phyloP scores from a whole-genome alignment of 1,284 basidiomycete species.

The Trichosporon sp. region DNA sequence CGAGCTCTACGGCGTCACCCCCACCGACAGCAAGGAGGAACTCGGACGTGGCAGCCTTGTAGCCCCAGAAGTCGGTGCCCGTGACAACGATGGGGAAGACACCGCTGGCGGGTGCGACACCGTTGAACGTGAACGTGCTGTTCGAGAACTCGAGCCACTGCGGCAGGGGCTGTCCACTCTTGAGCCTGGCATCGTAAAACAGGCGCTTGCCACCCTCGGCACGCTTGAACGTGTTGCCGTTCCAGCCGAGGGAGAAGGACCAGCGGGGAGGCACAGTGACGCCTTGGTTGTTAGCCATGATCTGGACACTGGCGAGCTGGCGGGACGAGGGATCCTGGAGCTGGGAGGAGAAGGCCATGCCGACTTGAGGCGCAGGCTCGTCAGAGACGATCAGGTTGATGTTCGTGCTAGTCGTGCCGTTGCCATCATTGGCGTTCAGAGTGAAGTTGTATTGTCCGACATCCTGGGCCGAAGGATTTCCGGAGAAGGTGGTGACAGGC shows the following conservation, averaged over 20 bases:
- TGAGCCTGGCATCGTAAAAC: slow-evolving; percentile 58
- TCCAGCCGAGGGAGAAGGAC: slow-evolving; percentile 63
- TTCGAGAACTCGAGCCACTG: slow-evolving; percentile 61
- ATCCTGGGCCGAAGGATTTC: slow-evolving; percentile 46
- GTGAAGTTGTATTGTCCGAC: slow-evolving; percentile 44
- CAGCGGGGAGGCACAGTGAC: slow-evolving; percentile 57
- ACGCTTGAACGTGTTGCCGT: slow-evolving; percentile 53
- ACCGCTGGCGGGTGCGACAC: slow-evolving; percentile 58
- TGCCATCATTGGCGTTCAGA: slow-evolving; percentile 47
- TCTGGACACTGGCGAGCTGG: slow-evolving; percentile 48
- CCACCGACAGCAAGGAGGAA: slow-evolving; percentile 54
- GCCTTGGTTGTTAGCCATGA: slow-evolving; percentile 49
- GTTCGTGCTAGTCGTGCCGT: slow-evolving; percentile 36
- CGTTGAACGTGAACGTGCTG: slow-evolving; percentile 61
- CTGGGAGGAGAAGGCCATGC: slow-evolving; percentile 52
- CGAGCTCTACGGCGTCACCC: slow-evolving; percentile 44
- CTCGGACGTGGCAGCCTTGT: slow-evolving; percentile 54
- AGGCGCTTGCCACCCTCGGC: slow-evolving; percentile 34
- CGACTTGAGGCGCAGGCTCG: slow-evolving; percentile 49
- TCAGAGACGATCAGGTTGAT: slow-evolving; percentile 57
- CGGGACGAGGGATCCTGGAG: slow-evolving; percentile 46
- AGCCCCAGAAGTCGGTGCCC: slow-evolving; percentile 56
- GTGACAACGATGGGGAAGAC: slow-evolving; percentile 53
- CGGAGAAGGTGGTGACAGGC: slow-evolving; percentile 42
- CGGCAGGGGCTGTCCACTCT: slow-evolving; percentile 53